A percentile compares a stretch with the other conserved stretches of the same genome.
Conservation (phyloP, 345 rosid genomes). For the Raphanus raphanistrum region DNA sequence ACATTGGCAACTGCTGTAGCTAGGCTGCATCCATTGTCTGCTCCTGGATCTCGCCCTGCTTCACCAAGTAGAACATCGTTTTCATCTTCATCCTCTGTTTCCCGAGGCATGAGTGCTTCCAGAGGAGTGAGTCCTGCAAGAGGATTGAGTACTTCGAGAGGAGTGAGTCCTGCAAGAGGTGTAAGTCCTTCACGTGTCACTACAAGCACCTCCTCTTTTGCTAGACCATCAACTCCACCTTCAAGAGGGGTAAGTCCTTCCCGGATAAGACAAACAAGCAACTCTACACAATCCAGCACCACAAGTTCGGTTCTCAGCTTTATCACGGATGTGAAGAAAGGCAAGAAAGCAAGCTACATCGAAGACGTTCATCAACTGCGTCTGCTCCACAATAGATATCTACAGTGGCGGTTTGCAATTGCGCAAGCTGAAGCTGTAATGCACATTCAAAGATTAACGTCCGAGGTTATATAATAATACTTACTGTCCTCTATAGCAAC, state of each 20-base stretch:
- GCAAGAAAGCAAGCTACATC: constrained; percentile 62
- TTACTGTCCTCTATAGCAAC: not conserved
- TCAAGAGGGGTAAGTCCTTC: constrained; percentile 82
- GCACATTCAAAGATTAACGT: constrained; percentile 58
- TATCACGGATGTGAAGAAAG: constrained; percentile 76
- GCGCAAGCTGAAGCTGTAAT: constrained; percentile 71
- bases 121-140: constrained; percentile 58
- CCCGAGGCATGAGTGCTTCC: constrained; percentile 47
- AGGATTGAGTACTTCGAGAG: constrained; percentile 62
- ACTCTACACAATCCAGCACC: constrained; percentile 53
- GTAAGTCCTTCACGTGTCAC: constrained; percentile 51
- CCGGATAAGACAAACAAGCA: constrained; percentile 58
- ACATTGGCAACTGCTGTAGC: constrained; percentile 43
- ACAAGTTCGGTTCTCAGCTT: constrained; percentile 85
- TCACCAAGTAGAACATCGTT: constrained; percentile 65
- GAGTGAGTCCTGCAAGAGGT: constrained; percentile 61
- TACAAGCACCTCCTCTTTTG: constrained; percentile 33
- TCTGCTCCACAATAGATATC: constrained; percentile 70
- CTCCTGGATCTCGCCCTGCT: constrained; percentile 56
- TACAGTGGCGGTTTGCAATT: constrained; percentile 96
- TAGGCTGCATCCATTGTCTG: constrained; percentile 56
- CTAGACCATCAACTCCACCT: constrained; percentile 75
- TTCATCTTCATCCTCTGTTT: constrained; percentile 43
- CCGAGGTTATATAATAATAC: constrained; percentile 59
- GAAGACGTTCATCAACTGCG: constrained; percentile 94